Conservation (phyloP, 495 filamentous ascomycete species). For the Daldinia caldariorum region DNA sequence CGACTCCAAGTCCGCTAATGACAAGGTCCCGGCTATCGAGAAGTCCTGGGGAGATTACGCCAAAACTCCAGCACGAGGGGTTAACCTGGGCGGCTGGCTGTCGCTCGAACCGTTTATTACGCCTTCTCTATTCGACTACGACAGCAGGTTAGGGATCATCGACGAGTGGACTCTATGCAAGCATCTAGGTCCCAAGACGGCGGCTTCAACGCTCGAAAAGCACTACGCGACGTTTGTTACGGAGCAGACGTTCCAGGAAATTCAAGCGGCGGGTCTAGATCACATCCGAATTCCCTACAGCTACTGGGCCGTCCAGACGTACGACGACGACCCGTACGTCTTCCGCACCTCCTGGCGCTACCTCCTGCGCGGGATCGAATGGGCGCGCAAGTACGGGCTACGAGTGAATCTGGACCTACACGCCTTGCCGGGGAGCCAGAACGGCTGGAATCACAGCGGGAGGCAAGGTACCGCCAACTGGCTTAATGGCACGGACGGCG, state of each 20-base stretch:
- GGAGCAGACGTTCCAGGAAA: conserved; percentile 83
- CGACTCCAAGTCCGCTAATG: conserved; percentile 80
- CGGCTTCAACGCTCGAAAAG: conserved; percentile 75
- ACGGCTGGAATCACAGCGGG: conserved; percentile 91
- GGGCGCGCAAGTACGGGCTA: conserved; percentile 89
- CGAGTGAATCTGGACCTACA: conserved; percentile 96
- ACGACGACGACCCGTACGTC: conserved; percentile 88
- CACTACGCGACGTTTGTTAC: conserved; percentile 91
- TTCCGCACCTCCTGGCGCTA: conserved; percentile 92
- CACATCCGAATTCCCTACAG: conserved; percentile 94
- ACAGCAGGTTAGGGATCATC: conserved; percentile 68
- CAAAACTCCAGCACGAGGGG: conserved; percentile 80
- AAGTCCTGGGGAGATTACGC: conserved; percentile 80
- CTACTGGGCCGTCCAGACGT: conserved; percentile 93
- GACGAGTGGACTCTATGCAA: conserved; percentile 87
- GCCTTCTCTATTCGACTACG: conserved; percentile 87
- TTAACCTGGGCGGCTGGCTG: conserved; percentile 96
- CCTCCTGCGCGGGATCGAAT: conserved; percentile 91
- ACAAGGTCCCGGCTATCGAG: conserved; percentile 79
- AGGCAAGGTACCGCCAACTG: conserved; percentile 75
- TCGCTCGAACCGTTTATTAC: conserved; percentile 95
- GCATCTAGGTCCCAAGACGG: conserved; percentile 70
- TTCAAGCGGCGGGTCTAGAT: conserved; percentile 88
- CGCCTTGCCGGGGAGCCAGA: conserved; percentile 83
- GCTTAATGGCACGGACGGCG: conserved; percentile 77